These are phyloP conservation scores for Rhododendron ovatum DNA, from an alignment of 148 eudicot genomes.

Conservation along the genomic window DNA sequence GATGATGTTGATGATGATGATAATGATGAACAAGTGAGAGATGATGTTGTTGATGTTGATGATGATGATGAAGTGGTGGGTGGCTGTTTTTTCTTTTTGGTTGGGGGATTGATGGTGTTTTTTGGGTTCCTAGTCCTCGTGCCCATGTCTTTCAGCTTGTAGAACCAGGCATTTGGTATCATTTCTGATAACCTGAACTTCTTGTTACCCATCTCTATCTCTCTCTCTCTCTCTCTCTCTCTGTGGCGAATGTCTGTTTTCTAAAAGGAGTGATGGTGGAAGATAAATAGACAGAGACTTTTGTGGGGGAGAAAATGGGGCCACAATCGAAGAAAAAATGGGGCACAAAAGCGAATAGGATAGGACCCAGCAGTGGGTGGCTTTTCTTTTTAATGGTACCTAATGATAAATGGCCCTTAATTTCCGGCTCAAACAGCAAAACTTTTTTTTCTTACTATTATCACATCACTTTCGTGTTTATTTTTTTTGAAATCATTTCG, in stretches of 20 bases:
- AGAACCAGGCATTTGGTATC: constrained; percentile 58
- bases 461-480: not conserved
- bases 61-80: constrained; percentile 16
- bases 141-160: constrained; percentile 41
- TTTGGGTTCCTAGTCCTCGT: constrained; percentile 14
- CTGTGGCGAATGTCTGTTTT: not conserved
- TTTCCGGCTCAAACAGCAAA: not conserved
- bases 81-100: constrained; percentile 17
- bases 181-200: constrained; percentile 46
- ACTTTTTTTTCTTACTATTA: not conserved
- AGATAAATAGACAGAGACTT: not conserved
- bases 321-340: not conserved
- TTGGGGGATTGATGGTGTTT: constrained; percentile 10
- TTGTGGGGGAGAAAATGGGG: not conserved
- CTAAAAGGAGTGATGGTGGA: not conserved
- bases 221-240: constrained; percentile 12
- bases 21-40: not conserved
- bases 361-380: not conserved
- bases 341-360: not conserved
- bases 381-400: not conserved
- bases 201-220: constrained; percentile 32
- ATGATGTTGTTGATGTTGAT: constrained; percentile 2
- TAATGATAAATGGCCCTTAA: not conserved
- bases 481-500: not conserved
- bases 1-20: not conserved